Evolutionary conservation across 306 rosid genomes (phyloP).

Genomic region (Prunus kanzakura): DNA sequence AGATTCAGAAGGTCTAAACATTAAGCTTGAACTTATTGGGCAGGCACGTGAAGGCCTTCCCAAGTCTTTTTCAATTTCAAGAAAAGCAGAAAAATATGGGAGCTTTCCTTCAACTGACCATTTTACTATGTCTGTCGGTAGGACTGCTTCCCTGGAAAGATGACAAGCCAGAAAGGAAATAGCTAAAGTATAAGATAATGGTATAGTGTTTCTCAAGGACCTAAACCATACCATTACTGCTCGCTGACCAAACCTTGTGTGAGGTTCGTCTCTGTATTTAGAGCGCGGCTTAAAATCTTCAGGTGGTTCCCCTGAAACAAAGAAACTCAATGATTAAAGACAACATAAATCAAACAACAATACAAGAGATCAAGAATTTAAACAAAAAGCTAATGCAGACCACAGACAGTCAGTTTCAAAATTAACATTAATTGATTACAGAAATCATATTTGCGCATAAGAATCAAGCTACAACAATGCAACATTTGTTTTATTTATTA

Average conservation of each 20-base stretch:
- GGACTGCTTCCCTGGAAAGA: constrained; percentile 72
- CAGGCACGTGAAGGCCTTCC: constrained; percentile 64
- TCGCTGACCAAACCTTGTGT: constrained; percentile 52
- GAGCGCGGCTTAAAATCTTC: constrained; percentile 23
- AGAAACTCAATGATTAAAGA: constrained; percentile 23
- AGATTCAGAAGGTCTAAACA: constrained; percentile 70
- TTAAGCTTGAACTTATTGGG: constrained; percentile 61
- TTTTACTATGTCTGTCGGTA: constrained; percentile 70
- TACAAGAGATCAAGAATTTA: neutral
- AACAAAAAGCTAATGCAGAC: neutral
- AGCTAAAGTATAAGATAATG: constrained; percentile 53
- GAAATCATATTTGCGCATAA: neutral
- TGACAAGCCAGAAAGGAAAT: constrained; percentile 79
- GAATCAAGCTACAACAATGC: neutral
- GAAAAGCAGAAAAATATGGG: constrained; percentile 86
- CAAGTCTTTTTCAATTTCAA: constrained; percentile 59
- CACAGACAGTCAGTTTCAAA: neutral
- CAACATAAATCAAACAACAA: constrained; percentile 8
- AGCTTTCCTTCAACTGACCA: constrained; percentile 82
- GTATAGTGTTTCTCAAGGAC: constrained; percentile 64
- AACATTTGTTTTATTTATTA: no score
- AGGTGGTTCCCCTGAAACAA: constrained; percentile 50
- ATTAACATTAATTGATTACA: neutral
- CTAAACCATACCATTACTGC: constrained; percentile 61
- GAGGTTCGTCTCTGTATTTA: constrained; percentile 48